Evolutionary conservation across 2,329 filamentous ascomycete genomes (phyloP).

Genomic region (Aspergillus chevalieri): DNA sequence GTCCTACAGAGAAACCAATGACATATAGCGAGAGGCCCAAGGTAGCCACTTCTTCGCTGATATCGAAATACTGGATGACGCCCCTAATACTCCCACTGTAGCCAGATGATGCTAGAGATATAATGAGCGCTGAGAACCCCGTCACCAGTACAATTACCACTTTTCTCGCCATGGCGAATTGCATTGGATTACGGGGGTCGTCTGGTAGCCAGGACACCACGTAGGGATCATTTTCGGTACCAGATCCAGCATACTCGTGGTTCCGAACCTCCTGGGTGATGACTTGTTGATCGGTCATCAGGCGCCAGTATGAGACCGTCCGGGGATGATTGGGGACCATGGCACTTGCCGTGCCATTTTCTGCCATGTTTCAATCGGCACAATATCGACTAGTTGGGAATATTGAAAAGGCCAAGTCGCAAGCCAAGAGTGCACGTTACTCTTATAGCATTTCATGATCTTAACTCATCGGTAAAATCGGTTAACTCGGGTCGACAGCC

Average conservation of each 20-base stretch:
- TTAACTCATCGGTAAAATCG: not conserved
- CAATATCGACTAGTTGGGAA: not conserved
- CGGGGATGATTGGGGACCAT: not conserved
- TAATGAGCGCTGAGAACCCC: constrained; percentile 6
- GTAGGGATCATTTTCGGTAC: constrained; percentile 10
- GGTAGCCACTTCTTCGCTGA: constrained; percentile 7
- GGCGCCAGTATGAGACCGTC: constrained; percentile 9
- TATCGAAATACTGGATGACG: constrained; percentile 7
- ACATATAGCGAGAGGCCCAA: constrained; percentile 22
- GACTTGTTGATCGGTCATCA: constrained; percentile 10
- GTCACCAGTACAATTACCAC: constrained; percentile 7
- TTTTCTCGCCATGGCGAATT: constrained; percentile 1
- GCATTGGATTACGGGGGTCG: constrained; percentile 11
- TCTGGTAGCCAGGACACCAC: constrained; percentile 10
- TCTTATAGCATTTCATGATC: not conserved
- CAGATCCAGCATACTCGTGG: constrained; percentile 8
- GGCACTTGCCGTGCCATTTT: not conserved
- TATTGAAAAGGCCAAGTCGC: not conserved
- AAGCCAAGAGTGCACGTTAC: not conserved
- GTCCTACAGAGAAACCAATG: constrained; percentile 34
- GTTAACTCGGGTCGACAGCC: not conserved
- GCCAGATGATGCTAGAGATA: constrained; percentile 9
- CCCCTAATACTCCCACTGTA: constrained; percentile 8
- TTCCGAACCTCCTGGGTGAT: constrained; percentile 7
- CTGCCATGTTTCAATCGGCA: not conserved